Percentiles rank a stretch among this genome's conserved stretches.
Evolutionary conservation across 2,329 filamentous ascomycete genomes (phyloP).

Genomic region (Spiromastix sp.): DNA sequence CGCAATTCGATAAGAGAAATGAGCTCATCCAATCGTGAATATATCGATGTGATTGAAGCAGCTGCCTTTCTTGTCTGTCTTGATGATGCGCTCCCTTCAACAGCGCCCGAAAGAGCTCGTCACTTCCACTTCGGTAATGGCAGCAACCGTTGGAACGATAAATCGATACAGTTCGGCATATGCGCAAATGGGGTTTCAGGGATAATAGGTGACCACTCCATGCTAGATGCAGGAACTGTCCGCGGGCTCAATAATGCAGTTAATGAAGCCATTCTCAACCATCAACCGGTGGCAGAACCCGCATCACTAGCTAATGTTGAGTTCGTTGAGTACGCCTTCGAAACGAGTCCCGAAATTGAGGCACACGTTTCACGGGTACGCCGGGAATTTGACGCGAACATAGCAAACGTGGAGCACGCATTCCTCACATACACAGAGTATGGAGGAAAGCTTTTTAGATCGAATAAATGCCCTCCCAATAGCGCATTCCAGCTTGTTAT

Average conservation of each 20-base stretch:
- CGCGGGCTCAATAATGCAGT: slow-evolving; percentile 3
- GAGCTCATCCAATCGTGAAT: not conserved
- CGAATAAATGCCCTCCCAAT: slow-evolving; percentile 6
- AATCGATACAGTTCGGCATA: slow-evolving; percentile 17
- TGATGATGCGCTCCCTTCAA: slow-evolving; percentile 14
- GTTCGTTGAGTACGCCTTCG: not conserved
- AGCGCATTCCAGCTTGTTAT: slow-evolving; percentile 4
- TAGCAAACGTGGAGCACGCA: not conserved
- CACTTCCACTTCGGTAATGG: slow-evolving; percentile 13
- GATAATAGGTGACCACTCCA: slow-evolving; percentile 15
- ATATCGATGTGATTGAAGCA: slow-evolving; percentile 12
- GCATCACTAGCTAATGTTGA: not conserved
- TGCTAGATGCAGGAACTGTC: slow-evolving; percentile 14
- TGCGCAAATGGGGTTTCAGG: slow-evolving; percentile 18
- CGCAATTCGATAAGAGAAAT: not conserved
- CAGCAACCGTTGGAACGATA: slow-evolving; percentile 19
- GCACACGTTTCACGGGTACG: not conserved
- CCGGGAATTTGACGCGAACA: not conserved
- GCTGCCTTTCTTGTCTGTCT: slow-evolving; percentile 17
- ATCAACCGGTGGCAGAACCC: not conserved
- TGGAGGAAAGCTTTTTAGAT: slow-evolving; percentile 2
- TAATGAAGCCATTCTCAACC: slow-evolving; percentile 1
- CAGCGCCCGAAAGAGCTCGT: slow-evolving; percentile 10
- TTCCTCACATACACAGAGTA: slow-evolving; percentile 1
- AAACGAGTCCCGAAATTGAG: slow-evolving; percentile 1